Evolutionary conservation across 1,139 yeast species (phyloP), one percentile per base, ranked within the genome.

Genomic region (Yamadazyma trypodendri): DNA sequence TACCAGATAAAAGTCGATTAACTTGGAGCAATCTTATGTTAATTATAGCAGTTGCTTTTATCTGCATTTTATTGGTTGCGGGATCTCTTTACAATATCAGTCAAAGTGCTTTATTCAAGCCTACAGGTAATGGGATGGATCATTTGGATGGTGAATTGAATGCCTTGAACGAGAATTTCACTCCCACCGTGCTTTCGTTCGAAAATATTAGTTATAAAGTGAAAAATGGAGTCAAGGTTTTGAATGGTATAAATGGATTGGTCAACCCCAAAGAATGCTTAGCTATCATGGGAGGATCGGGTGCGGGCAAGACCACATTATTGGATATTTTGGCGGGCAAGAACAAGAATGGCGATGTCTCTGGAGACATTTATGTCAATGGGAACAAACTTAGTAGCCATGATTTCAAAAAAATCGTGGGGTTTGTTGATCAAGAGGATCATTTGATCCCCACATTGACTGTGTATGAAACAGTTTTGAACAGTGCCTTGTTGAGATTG

Each of bases 281-380:
- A 57, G 97, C 98, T 0, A 89, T 92, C 27, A 87, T 92, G 95
- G 98, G 98, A 31, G 97, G 97, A 3, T 89, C 97, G 0, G 98
- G 98, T 36, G 97, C 97, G 9, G 98, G 98, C 41, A 92, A 92
- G 56, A 90, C 98, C 0, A 92, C 98, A 0, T 63, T 92, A 32
- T 66, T 92, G 41, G 98, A 92, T 56, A 88, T 92, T 39, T 66
- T 92, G 42, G 97, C 97, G 1, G 84, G 83, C 35, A 92, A 92
- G 55, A 78, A 81, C 52, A 92, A 92, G 56, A 75, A 81, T 28
- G 98, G 98, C 2, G 48, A 49, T 1, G 74, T 79, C 7, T 46
- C 68, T 1, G 97, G 97, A 12, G 60, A 68, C 3, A 77, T 90
- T 17, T 77, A 72, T 47, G 79, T 89, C 22, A 92, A 92, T 56